These are phyloP conservation scores for Verbascum thapsus DNA, from an alignment of 257 asterid species.

Conservation along the genomic window DNA sequence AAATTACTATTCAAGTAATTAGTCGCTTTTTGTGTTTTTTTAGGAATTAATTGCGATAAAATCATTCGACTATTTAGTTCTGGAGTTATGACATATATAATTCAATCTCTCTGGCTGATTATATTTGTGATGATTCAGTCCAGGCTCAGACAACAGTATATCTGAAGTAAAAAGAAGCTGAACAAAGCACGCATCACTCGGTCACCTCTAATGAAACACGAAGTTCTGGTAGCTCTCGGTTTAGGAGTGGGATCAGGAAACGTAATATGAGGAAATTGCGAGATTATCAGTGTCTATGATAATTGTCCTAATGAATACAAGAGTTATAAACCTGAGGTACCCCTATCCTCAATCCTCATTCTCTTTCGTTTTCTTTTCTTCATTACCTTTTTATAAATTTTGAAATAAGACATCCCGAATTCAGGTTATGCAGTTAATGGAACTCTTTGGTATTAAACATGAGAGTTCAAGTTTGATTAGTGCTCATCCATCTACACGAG, in stretches of 20 bases:
- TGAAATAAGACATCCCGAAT: not conserved
- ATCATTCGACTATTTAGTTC: not conserved
- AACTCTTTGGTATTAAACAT: not conserved
- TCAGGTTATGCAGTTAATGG: constrained; percentile 15
- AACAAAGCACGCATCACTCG: constrained; percentile 33
- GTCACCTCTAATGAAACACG: constrained; percentile 33
- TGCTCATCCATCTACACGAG: constrained; percentile 23
- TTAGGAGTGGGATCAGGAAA: constrained; percentile 62
- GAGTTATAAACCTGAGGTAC: constrained; percentile 27
- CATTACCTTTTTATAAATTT: not conserved
- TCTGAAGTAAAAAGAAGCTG: constrained; percentile 48
- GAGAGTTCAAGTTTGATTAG: not conserved
- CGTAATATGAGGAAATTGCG: constrained; percentile 55
- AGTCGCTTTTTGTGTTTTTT: not conserved
- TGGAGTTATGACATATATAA: not conserved
- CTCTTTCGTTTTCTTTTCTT: constrained; percentile 20
- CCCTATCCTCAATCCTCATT: not conserved
- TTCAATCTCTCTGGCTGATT: constrained; percentile 21
- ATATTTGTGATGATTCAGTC: constrained; percentile 53
- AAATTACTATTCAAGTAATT: not conserved
- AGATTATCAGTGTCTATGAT: constrained; percentile 37
- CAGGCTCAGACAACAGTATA: constrained; percentile 72
- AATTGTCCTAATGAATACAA: constrained; percentile 28
- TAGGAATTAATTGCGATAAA: not conserved
- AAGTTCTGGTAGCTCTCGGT: constrained; percentile 60